Evolutionary conservation across 2,329 filamentous ascomycete species (phyloP).

Genomic region (Fusarium graminum): DNA sequence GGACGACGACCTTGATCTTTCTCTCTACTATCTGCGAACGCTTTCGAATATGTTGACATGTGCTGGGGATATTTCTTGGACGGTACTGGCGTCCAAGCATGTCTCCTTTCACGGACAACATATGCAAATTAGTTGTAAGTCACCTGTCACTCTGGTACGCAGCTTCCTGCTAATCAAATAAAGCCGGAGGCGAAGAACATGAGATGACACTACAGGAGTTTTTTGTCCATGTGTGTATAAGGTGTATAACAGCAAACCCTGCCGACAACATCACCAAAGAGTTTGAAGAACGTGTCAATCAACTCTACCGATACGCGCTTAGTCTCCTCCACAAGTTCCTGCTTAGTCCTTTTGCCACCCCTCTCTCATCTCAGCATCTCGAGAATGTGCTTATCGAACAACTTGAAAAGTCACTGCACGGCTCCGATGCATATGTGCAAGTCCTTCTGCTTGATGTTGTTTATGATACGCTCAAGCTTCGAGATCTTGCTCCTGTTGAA

Average conservation of each 20-base stretch:
- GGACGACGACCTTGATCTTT: slow-evolving; percentile 80
- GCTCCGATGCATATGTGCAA: slow-evolving; percentile 78
- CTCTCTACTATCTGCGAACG: slow-evolving; percentile 81
- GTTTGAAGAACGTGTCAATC: slow-evolving; percentile 64
- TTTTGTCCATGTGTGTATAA: slow-evolving; percentile 74
- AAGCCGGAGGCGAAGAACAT: slow-evolving; percentile 65
- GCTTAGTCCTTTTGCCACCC: slow-evolving; percentile 70
- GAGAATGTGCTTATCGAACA: slow-evolving; percentile 78
- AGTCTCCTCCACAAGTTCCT: slow-evolving; percentile 78
- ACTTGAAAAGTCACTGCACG: slow-evolving; percentile 70
- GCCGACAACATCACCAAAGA: slow-evolving; percentile 42
- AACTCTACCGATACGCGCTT: slow-evolving; percentile 78
- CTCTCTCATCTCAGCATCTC: slow-evolving; percentile 73
- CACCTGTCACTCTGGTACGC: background rate
- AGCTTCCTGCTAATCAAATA: slow-evolving; percentile 37
- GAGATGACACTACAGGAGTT: slow-evolving; percentile 75
- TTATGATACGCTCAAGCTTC: slow-evolving; percentile 77
- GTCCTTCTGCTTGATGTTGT: slow-evolving; percentile 84
- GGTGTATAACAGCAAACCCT: slow-evolving; percentile 63
- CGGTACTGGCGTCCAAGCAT: slow-evolving; percentile 73
- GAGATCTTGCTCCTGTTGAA: slow-evolving; percentile 59
- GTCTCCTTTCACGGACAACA: slow-evolving; percentile 48
- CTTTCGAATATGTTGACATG: slow-evolving; percentile 78
- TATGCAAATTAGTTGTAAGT: slow-evolving; percentile 64
- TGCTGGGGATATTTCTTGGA: slow-evolving; percentile 76